These are phyloP conservation scores for Clarireedia monteithiana DNA, from an alignment of 2,329 filamentous ascomycete species.

Conservation along the genomic window DNA sequence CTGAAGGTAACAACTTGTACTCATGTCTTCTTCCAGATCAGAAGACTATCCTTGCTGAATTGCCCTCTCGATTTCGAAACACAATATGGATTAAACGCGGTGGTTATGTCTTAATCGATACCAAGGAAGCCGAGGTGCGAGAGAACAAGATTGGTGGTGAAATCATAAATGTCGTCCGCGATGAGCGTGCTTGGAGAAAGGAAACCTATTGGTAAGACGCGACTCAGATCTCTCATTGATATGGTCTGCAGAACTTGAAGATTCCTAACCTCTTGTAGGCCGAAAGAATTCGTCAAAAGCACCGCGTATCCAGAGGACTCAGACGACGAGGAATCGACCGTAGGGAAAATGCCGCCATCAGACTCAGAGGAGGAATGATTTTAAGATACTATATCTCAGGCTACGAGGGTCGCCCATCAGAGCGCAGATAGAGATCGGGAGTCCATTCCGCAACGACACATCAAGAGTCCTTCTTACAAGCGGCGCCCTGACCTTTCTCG, in stretches of 20 bases:
- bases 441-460: background rate
- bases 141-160: slow-evolving; percentile 78
- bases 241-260: background rate
- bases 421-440: too few relatives aligned
- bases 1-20: slow-evolving; percentile 86
- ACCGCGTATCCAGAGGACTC: slow-evolving; percentile 52
- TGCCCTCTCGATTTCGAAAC: slow-evolving; percentile 78
- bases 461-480: slow-evolving; percentile 22
- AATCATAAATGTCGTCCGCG: slow-evolving; percentile 85
- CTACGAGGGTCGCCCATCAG: too few relatives aligned
- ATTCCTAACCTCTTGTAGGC: slow-evolving; percentile 44
- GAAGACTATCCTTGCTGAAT: slow-evolving; percentile 65
- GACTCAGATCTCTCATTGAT: background rate
- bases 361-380: slow-evolving; percentile 64
- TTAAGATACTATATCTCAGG: background rate
- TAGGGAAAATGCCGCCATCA: slow-evolving; percentile 78
- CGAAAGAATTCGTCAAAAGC: slow-evolving; percentile 67
- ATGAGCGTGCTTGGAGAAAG: slow-evolving; percentile 90
- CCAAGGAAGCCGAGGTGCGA: slow-evolving; percentile 51
- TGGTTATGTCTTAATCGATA: slow-evolving; percentile 79
- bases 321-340: slow-evolving; percentile 69
- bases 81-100: slow-evolving; percentile 91
- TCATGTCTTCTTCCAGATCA: slow-evolving; percentile 63
- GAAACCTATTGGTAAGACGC: slow-evolving; percentile 66
- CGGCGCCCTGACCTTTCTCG: slow-evolving; percentile 20